Evolutionary conservation across 208 protist species (phyloP).

Genomic region (Trichomonas gallinae): DNA sequence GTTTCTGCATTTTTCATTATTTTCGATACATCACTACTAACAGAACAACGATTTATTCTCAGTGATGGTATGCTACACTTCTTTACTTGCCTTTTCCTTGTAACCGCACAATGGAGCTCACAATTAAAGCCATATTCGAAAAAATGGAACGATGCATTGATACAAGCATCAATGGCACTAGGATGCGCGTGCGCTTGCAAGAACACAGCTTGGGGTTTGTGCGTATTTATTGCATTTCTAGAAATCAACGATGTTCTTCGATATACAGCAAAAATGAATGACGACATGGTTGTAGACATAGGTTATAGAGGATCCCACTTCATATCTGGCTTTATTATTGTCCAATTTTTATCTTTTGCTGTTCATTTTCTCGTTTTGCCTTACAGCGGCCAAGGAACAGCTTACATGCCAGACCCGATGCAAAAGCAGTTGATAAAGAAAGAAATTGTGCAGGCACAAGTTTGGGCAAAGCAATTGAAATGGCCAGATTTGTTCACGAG

Average conservation of each 20-base stretch:
- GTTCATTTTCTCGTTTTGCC: background rate
- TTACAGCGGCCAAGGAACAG: background rate
- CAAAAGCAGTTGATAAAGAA: background rate
- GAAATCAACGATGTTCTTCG: background rate
- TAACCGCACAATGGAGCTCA: background rate
- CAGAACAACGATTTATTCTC: background rate
- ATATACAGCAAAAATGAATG: background rate
- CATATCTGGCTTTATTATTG: background rate
- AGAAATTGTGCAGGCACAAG: background rate
- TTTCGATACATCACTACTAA: background rate
- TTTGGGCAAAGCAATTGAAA: background rate
- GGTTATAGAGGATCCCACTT: background rate
- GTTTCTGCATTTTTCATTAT: background rate
- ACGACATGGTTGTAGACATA: background rate
- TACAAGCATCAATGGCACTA: background rate
- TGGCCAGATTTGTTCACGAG: background rate
- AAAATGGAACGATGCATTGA: background rate
- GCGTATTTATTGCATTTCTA: background rate
- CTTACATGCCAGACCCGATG: background rate
- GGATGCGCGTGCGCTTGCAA: background rate
- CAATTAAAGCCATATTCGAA: background rate
- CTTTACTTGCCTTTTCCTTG: background rate
- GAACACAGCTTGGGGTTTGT: background rate
- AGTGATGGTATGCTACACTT: constrained; percentile 21
- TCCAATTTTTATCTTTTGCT: background rate